Conservation (phyloP, 2,329 filamentous ascomycete species). For the Exophiala calicioides region DNA sequence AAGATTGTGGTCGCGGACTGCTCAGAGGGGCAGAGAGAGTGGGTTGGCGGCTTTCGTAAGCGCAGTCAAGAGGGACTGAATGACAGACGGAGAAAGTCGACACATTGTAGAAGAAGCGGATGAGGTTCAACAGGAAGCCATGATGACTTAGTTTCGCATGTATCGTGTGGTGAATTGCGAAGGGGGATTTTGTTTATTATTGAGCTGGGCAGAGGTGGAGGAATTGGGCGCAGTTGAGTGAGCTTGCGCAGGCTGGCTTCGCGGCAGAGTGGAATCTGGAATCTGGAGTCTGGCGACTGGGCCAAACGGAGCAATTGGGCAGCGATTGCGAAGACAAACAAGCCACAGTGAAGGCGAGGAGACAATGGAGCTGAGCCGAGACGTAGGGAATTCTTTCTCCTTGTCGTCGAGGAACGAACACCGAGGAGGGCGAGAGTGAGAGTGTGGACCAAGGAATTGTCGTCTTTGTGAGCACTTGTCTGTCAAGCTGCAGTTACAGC, state of each 20-base stretch:
- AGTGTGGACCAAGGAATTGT: too few relatives aligned
- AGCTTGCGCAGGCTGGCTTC: constrained; percentile 6
- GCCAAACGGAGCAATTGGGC: neutral
- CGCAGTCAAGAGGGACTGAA: constrained; percentile 26
- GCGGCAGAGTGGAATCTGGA: neutral
- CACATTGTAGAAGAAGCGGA: constrained; percentile 18
- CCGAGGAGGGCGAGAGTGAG: too few relatives aligned
- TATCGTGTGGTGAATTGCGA: neutral
- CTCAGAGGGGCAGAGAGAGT: constrained; percentile 16
- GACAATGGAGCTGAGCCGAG: too few relatives aligned
- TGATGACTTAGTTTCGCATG: constrained; percentile 9
- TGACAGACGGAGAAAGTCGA: constrained; percentile 13
- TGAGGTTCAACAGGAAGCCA: constrained; percentile 23
- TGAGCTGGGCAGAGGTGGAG: constrained; percentile 4
- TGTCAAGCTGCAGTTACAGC: too few relatives aligned
- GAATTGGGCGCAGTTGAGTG: constrained; percentile 3
- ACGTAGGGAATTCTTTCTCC: too few relatives aligned
- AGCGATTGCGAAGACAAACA: too few relatives aligned
- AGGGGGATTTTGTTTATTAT: neutral
- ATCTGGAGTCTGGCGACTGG: too few relatives aligned
- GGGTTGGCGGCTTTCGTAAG: constrained; percentile 22
- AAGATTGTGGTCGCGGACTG: neutral
- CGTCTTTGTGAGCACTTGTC: too few relatives aligned
- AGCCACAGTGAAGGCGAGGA: too few relatives aligned
- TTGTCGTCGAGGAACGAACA: too few relatives aligned